Evolutionary conservation across 148 eudicot species (phyloP), one percentile per base, ranked within the genome.

Genomic region (Mesembryanthemum crystallinum): DNA sequence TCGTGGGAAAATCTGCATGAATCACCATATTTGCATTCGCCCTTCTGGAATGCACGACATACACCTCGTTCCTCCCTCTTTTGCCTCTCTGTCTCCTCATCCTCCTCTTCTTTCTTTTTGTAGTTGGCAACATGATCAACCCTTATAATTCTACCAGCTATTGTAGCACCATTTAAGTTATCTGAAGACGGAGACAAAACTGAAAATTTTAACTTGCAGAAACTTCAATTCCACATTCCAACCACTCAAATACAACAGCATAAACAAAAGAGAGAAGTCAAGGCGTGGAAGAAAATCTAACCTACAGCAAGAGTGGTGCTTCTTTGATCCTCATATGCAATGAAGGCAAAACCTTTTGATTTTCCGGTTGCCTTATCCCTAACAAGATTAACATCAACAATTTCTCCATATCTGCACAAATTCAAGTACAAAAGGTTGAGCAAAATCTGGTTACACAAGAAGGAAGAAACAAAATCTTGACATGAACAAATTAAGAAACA

Each of bases 231-330:
- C 60, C 64, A 18, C 39, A 70, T 45, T 7, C 57, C 45, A 69
- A 25, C 57, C 0, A 62, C 62, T 15, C 51, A 72, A 65, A 58
- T 23, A 6, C 7, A 80, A 55, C 17, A 76, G 35, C 67, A 39
- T 49, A 27, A 64, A 65, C 65, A 64, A 61, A 24, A 1, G 45
- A 20, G 64, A 39, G 58, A 4, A 15, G 52, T 14, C 43, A 33
- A 33, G 33, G 43, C 33, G 30, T 24, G 21, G 11, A 24, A 27
- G 58, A 67, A 64, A 58, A 73, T 63, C 92, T 72, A 69, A 93
- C 98, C 98, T 49, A 95, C 98, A 61, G 98, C 97, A 45, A 95
- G 90, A 80, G 71, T 92, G 76, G 98, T 95, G 73, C 98, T 95
- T 79, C 98, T 88, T 71, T 90, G 98, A 85, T 95, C 97, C 83